These are phyloP conservation scores for Capsicum chinense DNA, from an alignment of 257 asterid species.

Conservation along the genomic window DNA sequence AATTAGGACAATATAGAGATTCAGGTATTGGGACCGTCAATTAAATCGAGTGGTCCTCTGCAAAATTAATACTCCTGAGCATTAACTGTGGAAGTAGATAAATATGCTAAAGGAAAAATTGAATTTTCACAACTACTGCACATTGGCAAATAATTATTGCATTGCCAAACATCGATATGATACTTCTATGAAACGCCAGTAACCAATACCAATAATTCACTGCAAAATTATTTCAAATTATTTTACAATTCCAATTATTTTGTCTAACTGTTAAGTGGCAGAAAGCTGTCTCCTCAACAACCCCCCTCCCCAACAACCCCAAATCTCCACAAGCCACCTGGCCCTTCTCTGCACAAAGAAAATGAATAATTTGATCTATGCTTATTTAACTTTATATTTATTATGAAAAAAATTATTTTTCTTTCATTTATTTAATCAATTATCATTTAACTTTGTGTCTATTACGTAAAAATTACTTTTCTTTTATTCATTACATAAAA, in stretches of 20 bases:
- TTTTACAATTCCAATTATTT: slow-evolving; percentile 13
- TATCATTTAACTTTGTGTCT: too few species aligned
- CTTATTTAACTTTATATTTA: too few species aligned
- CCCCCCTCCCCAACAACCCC: not conserved
- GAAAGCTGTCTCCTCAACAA: slow-evolving; percentile 10
- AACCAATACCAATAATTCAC: slow-evolving; percentile 26
- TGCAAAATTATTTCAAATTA: not conserved
- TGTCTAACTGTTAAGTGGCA: slow-evolving; percentile 16
- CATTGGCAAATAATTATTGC: not conserved
- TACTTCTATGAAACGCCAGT: not conserved
- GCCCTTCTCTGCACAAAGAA: not conserved
- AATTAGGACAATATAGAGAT: not conserved
- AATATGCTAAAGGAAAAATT: not conserved
- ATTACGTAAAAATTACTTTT: too few species aligned
- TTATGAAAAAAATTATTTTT: too few species aligned
- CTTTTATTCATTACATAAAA: too few species aligned
- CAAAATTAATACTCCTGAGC: not conserved
- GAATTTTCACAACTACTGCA: slow-evolving; percentile 11
- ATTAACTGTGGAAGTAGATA: not conserved
- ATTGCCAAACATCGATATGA: not conserved
- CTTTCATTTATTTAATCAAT: too few species aligned
- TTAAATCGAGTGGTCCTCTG: not conserved
- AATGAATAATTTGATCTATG: too few species aligned
- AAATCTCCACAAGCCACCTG: not conserved
- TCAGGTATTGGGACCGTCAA: not conserved